A percentile compares a stretch with the other conserved stretches of the same genome.
These are phyloP conservation scores for Lentinula edodes DNA, from an alignment of 768 basidiomycete species.

Conservation along the genomic window DNA sequence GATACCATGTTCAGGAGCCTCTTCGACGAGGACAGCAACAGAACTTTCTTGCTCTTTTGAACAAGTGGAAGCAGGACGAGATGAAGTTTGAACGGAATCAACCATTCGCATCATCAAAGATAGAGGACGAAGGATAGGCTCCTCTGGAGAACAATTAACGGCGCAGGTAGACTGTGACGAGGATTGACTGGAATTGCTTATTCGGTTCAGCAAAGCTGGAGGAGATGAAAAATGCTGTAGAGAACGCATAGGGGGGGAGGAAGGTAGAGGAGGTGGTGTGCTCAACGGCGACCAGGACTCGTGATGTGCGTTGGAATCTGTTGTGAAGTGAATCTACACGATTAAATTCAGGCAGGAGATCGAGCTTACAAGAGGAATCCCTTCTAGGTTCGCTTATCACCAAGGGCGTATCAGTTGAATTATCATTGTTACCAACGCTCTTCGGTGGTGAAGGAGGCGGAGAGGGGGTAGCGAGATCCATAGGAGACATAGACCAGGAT, in stretches of 20 bases:
- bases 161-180: background rate
- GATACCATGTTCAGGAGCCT: background rate
- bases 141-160: background rate
- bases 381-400: background rate
- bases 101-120: background rate
- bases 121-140: background rate
- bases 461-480: background rate
- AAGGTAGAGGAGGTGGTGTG: background rate
- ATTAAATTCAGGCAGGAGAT: too few relatives aligned
- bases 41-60: background rate
- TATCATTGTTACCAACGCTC: background rate
- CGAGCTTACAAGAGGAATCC: too few relatives aligned
- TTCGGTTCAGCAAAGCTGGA: background rate
- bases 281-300: background rate
- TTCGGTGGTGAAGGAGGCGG: background rate
- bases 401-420: background rate
- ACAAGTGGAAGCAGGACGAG: background rate
- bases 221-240: too few relatives aligned
- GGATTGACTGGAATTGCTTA: background rate
- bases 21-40: background rate
- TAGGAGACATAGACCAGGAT: background rate
- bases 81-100: background rate
- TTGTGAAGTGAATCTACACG: too few relatives aligned
- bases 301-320: background rate
- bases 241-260: background rate